Evolutionary conservation across 768 basidiomycete species (phyloP).

Genomic region (Lyophyllum decastes): DNA sequence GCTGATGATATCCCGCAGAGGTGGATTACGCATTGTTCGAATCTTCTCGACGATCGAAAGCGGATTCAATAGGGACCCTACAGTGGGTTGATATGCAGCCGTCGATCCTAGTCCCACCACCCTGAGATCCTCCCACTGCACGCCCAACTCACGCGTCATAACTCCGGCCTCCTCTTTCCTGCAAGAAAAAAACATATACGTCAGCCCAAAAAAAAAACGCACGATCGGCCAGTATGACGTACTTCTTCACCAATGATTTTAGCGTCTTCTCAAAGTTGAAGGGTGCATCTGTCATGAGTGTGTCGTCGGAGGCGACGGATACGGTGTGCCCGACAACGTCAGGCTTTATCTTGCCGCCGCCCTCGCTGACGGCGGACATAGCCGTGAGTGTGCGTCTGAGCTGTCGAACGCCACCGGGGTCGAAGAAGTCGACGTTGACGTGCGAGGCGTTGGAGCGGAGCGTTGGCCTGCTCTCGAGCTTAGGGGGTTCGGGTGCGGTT

Average conservation of each 20-base stretch:
- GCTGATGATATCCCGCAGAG: constrained; percentile 60
- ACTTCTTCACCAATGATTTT: constrained; percentile 33
- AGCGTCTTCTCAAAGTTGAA: constrained; percentile 41
- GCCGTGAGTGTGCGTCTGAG: constrained; percentile 39
- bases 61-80: constrained; percentile 67
- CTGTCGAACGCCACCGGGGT: constrained; percentile 47
- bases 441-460: constrained; percentile 25
- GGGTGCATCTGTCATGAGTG: constrained; percentile 24
- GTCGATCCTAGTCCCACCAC: constrained; percentile 62
- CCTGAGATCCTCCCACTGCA: constrained; percentile 56
- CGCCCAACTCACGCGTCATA: constrained; percentile 53
- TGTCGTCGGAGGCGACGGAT: constrained; percentile 23
- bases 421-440: constrained; percentile 52
- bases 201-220: background rate
- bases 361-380: constrained; percentile 18
- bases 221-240: constrained; percentile 11
- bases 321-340: background rate
- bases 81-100: constrained; percentile 54
- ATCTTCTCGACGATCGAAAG: constrained; percentile 42
- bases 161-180: constrained; percentile 14
- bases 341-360: background rate
- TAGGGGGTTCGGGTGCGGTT: background rate
- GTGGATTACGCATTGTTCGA: constrained; percentile 55
- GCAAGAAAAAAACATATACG: background rate
- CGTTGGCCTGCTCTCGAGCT: constrained; percentile 3